phyloP scores from a whole-genome alignment of 306 rosid species.

The Inga oerstediana region DNA sequence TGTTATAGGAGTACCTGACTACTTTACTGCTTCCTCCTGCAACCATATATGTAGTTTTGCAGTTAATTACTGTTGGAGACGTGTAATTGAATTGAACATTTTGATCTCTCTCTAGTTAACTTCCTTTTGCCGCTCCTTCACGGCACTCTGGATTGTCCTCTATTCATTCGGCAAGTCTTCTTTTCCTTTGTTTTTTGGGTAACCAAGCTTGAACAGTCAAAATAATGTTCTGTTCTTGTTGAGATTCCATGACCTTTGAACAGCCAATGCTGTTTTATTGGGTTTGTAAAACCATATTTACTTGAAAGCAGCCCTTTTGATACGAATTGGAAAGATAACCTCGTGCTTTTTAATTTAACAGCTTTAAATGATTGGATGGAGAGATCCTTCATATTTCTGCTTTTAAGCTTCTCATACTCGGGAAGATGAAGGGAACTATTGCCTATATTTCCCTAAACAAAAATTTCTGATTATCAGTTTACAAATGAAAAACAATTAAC shows the following conservation, averaged over 20 bases:
- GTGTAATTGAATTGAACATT: neutral
- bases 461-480: neutral
- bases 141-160: neutral
- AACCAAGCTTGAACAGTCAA: neutral
- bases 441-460: neutral
- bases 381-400: neutral
- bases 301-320: neutral
- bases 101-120: constrained; percentile 15
- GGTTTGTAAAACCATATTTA: neutral
- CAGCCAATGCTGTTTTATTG: neutral
- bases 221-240: neutral
- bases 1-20: constrained; percentile 13
- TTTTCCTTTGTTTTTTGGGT: neutral
- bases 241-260: neutral
- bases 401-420: neutral
- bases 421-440: neutral
- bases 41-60: neutral
- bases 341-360: neutral
- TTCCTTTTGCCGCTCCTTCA: constrained; percentile 1
- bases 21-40: constrained; percentile 5
- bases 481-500: neutral
- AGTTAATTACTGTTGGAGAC: constrained; percentile 22
- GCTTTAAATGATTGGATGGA: neutral
- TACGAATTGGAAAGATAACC: neutral
- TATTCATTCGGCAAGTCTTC: neutral